Evolutionary conservation across 208 protist genomes (phyloP).

Genomic region (Spironucleus salmonicida): DNA sequence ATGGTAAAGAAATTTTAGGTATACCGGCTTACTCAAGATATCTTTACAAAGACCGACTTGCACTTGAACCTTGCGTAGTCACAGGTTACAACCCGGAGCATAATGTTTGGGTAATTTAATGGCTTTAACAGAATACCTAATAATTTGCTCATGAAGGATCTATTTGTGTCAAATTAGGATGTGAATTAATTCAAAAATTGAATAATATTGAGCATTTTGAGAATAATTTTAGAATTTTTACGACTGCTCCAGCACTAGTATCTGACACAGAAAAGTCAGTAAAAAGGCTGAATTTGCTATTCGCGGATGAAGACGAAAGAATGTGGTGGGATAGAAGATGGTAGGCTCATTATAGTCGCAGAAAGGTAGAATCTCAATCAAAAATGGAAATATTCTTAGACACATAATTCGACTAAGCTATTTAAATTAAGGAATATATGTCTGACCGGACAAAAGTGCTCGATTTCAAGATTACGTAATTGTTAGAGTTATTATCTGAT

Average conservation of each 20-base stretch:
- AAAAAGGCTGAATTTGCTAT: slow-evolving; percentile 17
- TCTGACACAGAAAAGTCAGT: neutral
- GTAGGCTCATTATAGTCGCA: neutral
- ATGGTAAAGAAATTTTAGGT: neutral
- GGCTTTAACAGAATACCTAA: neutral
- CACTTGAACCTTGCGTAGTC: slow-evolving; percentile 6
- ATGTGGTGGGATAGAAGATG: slow-evolving; percentile 13
- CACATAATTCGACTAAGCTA: neutral
- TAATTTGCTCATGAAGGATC: no score
- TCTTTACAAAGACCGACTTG: neutral
- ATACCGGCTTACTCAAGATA: neutral
- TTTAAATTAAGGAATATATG: neutral
- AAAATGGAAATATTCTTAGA: slow-evolving; percentile 4
- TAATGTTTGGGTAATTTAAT: neutral
- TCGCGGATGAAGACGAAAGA: slow-evolving; percentile 6
- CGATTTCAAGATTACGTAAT: neutral
- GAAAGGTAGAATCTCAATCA: neutral
- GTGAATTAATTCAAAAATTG: no score
- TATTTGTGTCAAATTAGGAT: no score
- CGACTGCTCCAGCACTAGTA: neutral
- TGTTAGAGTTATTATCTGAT: slow-evolving; percentile 7
- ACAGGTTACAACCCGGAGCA: neutral
- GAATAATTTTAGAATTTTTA: no score
- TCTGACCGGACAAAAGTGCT: neutral
- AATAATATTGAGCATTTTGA: no score